Conservation (phyloP, 2,329 filamentous ascomycete species). For the Epichloe sylvatica region DNA sequence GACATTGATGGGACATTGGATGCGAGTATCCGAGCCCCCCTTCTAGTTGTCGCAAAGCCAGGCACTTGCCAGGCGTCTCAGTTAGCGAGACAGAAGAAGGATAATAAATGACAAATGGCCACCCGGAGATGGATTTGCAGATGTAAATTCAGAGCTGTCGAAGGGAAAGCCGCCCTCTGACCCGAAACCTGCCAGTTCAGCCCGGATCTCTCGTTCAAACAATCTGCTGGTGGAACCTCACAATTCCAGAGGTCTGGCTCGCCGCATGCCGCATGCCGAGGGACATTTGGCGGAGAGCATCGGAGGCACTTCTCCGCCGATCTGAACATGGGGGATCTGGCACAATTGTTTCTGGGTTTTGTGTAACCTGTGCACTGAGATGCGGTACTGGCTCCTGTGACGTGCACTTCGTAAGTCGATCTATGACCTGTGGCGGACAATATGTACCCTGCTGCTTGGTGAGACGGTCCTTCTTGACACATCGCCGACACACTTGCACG, state of each 20-base stretch:
- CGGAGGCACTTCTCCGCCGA: not conserved
- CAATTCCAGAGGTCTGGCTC: conserved; percentile 3
- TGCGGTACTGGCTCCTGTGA: conserved; percentile 2
- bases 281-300: not conserved
- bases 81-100: conserved; percentile 5
- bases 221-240: conserved; percentile 2
- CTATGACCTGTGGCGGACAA: not conserved
- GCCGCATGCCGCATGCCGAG: conserved; percentile 2
- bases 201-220: not conserved
- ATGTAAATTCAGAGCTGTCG: not conserved
- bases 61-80: conserved; percentile 5
- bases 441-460: not conserved
- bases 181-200: not conserved
- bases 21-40: conserved; percentile 5
- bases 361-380: conserved; percentile 6
- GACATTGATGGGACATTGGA: not conserved
- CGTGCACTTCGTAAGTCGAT: conserved; percentile 4
- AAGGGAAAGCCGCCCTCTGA: not conserved
- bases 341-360: not conserved
- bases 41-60: not conserved
- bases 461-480: not conserved
- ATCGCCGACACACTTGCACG: not conserved
- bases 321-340: not conserved
- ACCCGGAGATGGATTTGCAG: not conserved
- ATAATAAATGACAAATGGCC: not conserved